These are phyloP conservation scores for Tilletia walkeri DNA, from an alignment of 1,284 basidiomycete species.

Conservation along the genomic window DNA sequence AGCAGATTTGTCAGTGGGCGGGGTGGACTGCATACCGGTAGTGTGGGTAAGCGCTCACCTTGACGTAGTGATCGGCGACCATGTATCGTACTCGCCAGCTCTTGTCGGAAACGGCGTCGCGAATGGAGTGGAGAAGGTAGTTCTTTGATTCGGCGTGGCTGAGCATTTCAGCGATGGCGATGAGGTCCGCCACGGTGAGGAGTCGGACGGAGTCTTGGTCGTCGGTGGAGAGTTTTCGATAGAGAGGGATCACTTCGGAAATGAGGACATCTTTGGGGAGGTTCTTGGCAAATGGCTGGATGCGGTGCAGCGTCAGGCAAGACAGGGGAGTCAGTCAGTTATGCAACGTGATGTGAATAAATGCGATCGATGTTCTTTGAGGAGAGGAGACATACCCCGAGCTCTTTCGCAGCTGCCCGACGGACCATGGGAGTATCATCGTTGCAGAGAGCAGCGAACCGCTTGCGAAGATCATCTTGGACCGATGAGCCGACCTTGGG, in stretches of 20 bases:
- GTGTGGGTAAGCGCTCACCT: conserved; percentile 54
- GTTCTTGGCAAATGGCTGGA: conserved; percentile 50
- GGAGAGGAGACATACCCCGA: conserved; percentile 69
- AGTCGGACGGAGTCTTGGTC: conserved; percentile 98
- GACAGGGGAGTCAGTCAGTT: conserved; percentile 1
- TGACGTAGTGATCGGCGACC: conserved; percentile 97
- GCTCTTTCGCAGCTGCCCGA: conserved; percentile 91
- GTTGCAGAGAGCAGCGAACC: conserved; percentile 76
- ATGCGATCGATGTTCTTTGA: not conserved
- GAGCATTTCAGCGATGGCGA: conserved; percentile 83
- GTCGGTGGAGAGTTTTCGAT: conserved; percentile 88
- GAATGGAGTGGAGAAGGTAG: conserved; percentile 75
- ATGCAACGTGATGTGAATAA: not conserved
- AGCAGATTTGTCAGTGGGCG: not conserved
- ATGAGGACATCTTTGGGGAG: conserved; percentile 59
- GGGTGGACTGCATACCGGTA: too few species aligned
- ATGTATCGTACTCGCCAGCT: conserved; percentile 99
- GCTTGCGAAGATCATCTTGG: conserved; percentile 86
- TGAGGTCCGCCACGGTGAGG: conserved; percentile 92
- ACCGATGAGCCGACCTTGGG: conserved; percentile 60
- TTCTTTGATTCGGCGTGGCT: conserved; percentile 84
- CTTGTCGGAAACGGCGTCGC: conserved; percentile 85
- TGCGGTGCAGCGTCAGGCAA: not conserved
- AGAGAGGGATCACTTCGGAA: conserved; percentile 85
- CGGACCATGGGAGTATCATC: conserved; percentile 99